Percentiles rank a stretch among this genome's conserved stretches.
Evolutionary conservation across 768 basidiomycete species (phyloP).

Genomic region (Hygrocybe coccinea): DNA sequence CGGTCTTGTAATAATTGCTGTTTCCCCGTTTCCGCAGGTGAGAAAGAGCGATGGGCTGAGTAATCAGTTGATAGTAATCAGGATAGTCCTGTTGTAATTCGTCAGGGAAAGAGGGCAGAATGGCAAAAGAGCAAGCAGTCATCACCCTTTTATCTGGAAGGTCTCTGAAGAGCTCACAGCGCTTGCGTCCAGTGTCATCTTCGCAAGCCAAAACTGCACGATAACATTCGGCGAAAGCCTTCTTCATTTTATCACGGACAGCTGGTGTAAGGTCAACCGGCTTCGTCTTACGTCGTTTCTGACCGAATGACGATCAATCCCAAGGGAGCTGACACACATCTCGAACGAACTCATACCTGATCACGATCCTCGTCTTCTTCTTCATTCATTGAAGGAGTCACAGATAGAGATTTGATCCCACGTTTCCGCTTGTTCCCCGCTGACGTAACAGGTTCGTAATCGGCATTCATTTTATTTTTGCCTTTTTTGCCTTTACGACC

Average conservation of each 20-base stretch:
- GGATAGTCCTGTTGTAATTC: conserved; percentile 63
- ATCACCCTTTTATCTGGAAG: conserved; percentile 73
- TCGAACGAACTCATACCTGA: conserved; percentile 39
- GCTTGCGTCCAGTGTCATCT: conserved; percentile 69
- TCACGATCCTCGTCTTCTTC: conserved; percentile 78
- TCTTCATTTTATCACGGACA: conserved; percentile 75
- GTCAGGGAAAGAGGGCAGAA: conserved; percentile 14
- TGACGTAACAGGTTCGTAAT: conserved; percentile 41
- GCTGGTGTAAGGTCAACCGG: conserved; percentile 52
- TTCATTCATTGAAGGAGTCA: conserved; percentile 71
- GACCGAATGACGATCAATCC: conserved; percentile 7
- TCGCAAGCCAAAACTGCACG: conserved; percentile 69
- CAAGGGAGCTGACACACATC: background rate
- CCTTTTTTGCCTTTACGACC: conserved; percentile 63
- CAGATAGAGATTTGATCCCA: conserved; percentile 65
- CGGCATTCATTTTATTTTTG: conserved; percentile 46
- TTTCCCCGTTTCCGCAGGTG: conserved; percentile 75
- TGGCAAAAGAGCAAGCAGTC: conserved; percentile 6
- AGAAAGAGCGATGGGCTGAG: conserved; percentile 81
- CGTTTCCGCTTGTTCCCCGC: conserved; percentile 72
- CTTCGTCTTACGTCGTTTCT: conserved; percentile 84
- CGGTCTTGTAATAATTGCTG: conserved; percentile 65
- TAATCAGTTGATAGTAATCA: conserved; percentile 88
- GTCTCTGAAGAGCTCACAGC: conserved; percentile 83
- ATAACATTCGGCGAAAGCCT: conserved; percentile 71